These are phyloP conservation scores for Acidomyces sp. DNA, from an alignment of 495 filamentous ascomycete species.

Conservation along the genomic window DNA sequence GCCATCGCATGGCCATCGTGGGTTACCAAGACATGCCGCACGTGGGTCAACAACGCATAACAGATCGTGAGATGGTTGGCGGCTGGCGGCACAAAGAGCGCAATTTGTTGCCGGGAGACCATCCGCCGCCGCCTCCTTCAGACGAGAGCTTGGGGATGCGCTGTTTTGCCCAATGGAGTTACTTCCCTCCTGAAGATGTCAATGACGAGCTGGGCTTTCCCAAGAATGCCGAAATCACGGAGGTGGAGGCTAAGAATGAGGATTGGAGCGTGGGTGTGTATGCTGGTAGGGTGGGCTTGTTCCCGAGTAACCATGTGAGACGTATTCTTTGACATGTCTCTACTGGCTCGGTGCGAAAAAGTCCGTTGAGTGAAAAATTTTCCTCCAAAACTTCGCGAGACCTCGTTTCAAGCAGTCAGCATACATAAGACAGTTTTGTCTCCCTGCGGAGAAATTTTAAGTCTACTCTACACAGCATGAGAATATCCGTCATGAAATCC, in stretches of 20 bases:
- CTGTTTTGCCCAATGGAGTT: slow-evolving; percentile 56
- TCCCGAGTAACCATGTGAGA: slow-evolving; percentile 57
- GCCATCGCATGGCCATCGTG: slow-evolving; percentile 77
- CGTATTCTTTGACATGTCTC: slow-evolving; percentile 8
- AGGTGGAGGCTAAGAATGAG: slow-evolving; percentile 65
- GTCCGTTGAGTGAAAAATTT: too few relatives aligned
- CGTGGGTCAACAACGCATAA: slow-evolving; percentile 39
- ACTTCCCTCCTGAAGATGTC: slow-evolving; percentile 47
- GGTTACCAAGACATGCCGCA: slow-evolving; percentile 47
- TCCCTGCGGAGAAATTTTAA: too few relatives aligned
- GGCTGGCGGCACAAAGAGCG: slow-evolving; percentile 42
- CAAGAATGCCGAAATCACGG: slow-evolving; percentile 62
- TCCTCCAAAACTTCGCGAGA: too few relatives aligned
- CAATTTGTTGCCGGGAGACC: background rate
- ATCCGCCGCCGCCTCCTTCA: slow-evolving; percentile 43
- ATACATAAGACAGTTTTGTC: too few relatives aligned
- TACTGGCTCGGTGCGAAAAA: too few relatives aligned
- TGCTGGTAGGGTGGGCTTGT: slow-evolving; percentile 59
- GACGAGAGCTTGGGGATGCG: slow-evolving; percentile 53
- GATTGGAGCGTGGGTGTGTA: slow-evolving; percentile 79
- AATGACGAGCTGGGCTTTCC: slow-evolving; percentile 73
- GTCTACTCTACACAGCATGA: too few relatives aligned
- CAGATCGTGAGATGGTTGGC: slow-evolving; percentile 58
- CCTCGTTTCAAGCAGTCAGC: too few relatives aligned
- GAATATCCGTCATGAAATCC: too few relatives aligned